These are phyloP conservation scores for Leptographium galeiforme DNA, from an alignment of 2,329 filamentous ascomycete genomes.

Conservation along the genomic window DNA sequence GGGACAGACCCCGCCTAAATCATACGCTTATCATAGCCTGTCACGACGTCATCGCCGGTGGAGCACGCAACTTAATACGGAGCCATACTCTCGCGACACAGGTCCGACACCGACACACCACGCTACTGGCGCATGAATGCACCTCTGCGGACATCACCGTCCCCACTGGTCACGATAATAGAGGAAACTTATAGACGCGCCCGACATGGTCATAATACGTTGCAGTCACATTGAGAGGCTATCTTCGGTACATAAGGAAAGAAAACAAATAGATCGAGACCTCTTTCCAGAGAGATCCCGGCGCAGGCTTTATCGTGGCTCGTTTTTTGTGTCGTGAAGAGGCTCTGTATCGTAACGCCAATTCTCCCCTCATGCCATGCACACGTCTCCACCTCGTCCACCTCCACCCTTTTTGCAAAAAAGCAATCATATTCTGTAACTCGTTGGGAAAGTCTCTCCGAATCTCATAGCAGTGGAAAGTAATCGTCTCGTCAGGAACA, in stretches of 20 bases:
- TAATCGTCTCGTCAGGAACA: constrained; percentile 1
- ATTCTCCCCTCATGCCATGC: neutral
- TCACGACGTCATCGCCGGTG: neutral
- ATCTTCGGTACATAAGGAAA: neutral
- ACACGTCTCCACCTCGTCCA: neutral
- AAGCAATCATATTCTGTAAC: constrained; percentile 1
- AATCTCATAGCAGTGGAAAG: constrained; percentile 2
- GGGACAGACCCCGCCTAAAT: too few species aligned
- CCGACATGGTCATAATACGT: too few species aligned
- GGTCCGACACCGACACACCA: neutral
- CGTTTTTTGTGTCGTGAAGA: neutral
- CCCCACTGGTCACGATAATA: neutral
- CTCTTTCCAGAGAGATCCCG: neutral
- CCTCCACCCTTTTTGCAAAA: neutral
- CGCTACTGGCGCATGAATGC: too few species aligned
- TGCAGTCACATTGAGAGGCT: too few species aligned
- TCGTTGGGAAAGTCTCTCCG: neutral
- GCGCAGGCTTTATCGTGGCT: neutral
- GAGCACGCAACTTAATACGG: neutral
- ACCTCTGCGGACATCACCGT: neutral
- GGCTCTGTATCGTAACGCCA: neutral
- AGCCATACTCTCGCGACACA: neutral
- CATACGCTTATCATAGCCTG: neutral
- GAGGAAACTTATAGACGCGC: too few species aligned
- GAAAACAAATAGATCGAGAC: neutral